These are phyloP conservation scores for Peronospora farinosa DNA, from an alignment of 352 stramenopile species.

Conservation along the genomic window DNA sequence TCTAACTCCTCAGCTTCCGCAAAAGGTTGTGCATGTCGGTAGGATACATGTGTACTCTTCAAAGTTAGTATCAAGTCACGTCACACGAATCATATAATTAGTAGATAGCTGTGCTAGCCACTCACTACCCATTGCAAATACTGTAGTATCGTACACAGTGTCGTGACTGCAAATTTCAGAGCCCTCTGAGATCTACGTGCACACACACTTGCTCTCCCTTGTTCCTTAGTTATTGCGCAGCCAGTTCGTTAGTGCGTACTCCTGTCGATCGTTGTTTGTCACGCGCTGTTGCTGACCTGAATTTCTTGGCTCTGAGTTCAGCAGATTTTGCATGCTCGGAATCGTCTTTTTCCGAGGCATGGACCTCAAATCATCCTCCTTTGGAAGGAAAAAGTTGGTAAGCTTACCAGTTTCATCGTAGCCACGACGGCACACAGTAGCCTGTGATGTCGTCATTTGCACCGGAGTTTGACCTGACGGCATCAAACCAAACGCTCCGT, in stretches of 20 bases:
- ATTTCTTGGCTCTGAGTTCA: slow-evolving; percentile 32
- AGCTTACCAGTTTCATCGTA: slow-evolving; percentile 76
- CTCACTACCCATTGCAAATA: slow-evolving; percentile 18
- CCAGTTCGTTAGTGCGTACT: slow-evolving; percentile 65
- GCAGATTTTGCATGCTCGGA: slow-evolving; percentile 46
- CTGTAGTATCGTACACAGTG: slow-evolving; percentile 30
- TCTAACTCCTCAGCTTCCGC: slow-evolving; percentile 3
- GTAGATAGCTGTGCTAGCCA: slow-evolving; percentile 7
- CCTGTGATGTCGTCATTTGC: slow-evolving; percentile 25
- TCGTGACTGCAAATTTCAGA: slow-evolving; percentile 10
- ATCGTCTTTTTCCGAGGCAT: slow-evolving; percentile 34
- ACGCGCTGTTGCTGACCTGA: slow-evolving; percentile 25
- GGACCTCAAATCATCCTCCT: slow-evolving; percentile 27
- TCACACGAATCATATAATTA: neutral
- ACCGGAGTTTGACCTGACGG: slow-evolving; percentile 39
- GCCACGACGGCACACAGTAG: slow-evolving; percentile 45
- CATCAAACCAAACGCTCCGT: slow-evolving; percentile 54
- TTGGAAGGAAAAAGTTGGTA: slow-evolving; percentile 67
- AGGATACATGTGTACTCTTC: no score
- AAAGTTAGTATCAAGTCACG: neutral
- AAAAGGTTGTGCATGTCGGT: neutral
- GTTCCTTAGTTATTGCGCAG: slow-evolving; percentile 41
- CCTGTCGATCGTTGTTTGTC: slow-evolving; percentile 33
- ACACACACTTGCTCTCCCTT: neutral
- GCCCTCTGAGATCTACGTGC: slow-evolving; percentile 1